These are phyloP conservation scores for Phytophthora uliginosa DNA, from an alignment of 352 stramenopile genomes.

Conservation along the genomic window DNA sequence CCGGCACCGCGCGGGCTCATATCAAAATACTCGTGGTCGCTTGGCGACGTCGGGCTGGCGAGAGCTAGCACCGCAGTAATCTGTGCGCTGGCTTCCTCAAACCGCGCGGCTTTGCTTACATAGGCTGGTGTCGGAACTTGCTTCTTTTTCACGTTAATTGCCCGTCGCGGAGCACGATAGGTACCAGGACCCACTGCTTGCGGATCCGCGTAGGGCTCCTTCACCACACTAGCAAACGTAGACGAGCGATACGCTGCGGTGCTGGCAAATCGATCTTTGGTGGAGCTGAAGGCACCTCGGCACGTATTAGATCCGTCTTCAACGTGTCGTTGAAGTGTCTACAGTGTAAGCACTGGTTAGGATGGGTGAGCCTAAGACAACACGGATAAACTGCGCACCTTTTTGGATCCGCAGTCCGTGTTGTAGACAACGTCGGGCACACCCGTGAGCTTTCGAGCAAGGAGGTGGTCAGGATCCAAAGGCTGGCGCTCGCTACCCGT, in stretches of 20 bases:
- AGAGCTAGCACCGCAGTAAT: slow-evolving; percentile 55
- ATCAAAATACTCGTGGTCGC: slow-evolving; percentile 18
- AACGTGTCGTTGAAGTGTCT: slow-evolving; percentile 60
- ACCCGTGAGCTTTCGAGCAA: slow-evolving; percentile 54
- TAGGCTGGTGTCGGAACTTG: slow-evolving; percentile 68
- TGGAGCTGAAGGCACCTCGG: slow-evolving; percentile 64
- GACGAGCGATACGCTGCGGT: slow-evolving; percentile 72
- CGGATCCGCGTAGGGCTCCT: slow-evolving; percentile 73
- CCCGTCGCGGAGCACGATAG: slow-evolving; percentile 66
- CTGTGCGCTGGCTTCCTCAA: slow-evolving; percentile 67
- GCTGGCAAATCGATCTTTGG: slow-evolving; percentile 75
- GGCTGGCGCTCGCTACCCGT: slow-evolving; percentile 46
- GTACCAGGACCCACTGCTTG: slow-evolving; percentile 67
- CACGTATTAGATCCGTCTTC: slow-evolving; percentile 63
- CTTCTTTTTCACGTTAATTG: slow-evolving; percentile 71
- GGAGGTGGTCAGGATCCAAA: slow-evolving; percentile 54
- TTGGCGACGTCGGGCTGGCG: slow-evolving; percentile 17
- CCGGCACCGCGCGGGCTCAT: slow-evolving; percentile 26
- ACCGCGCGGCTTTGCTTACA: slow-evolving; percentile 62
- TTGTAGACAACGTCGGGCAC: slow-evolving; percentile 71
- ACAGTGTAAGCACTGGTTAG: not conserved
- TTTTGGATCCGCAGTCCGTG: slow-evolving; percentile 72
- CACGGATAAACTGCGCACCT: slow-evolving; percentile 25
- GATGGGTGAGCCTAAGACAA: not conserved
- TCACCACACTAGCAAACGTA: slow-evolving; percentile 78